Evolutionary conservation across 2,329 filamentous ascomycete species (phyloP), one percentile per base, ranked within the genome.

Genomic region (Fusarium buharicum): DNA sequence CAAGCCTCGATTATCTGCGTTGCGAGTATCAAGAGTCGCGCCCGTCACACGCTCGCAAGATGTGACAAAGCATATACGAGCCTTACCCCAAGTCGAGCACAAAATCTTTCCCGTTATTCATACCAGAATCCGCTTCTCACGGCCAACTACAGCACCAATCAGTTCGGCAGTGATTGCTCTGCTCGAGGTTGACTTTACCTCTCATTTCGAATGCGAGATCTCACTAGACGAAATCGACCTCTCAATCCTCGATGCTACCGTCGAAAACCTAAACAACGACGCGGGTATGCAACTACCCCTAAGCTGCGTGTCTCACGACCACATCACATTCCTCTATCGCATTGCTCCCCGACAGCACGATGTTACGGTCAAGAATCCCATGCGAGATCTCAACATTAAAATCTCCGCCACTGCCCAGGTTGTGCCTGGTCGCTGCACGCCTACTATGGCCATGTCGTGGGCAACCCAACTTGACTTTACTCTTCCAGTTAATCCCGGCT

Each of bases 271-370:
- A 13, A 86, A 84, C 60, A 74, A 76, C 33, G 74, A 80, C 39
- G 76, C 81, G 2, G 82, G 81, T 22, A 72, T 78, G 67, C 40
- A 66, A n/a, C 76, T 89, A 17, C 85, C 87, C 5, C 77, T 89
- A 22, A 79, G 80, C 37, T 89, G 88, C 71, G 86, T 86, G 13
- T 85, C 90, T 14, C 88, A 90, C 67, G 91, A 94, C 70, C 90
- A 93, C 73, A 78, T 92, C 59, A 90, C 89, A 2, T 87, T 92
- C 66, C 79, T 93, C 49, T 94, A 92, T 77, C 85, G 84, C 49
- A 83, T 92, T 55, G 76, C 78, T 11, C 85, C 86, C 2, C 76
- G 78, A 33, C 78, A 81, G 44, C 76, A 75, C n/a, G 81, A 84
- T 51, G 66, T 75, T 46, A 70, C 73, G 40, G 74, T 72, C 70